Evolutionary conservation across 768 basidiomycete species (phyloP), one percentile per base, ranked within the genome.

Genomic region (Lactarius hatsudake): DNA sequence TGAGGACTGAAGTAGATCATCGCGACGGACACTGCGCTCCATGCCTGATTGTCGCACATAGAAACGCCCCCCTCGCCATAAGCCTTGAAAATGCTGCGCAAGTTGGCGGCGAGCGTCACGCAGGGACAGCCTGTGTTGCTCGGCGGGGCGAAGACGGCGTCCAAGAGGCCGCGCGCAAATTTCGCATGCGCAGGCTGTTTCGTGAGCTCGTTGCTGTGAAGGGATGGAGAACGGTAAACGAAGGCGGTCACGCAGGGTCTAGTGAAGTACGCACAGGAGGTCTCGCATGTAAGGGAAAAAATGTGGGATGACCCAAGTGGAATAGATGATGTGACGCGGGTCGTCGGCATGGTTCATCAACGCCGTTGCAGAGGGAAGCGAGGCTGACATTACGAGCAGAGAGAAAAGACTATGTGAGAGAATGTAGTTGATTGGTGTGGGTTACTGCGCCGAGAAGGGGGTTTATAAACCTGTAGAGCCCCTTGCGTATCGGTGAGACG

Each of bases 261-360:
- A 20, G 20, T 23, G 32, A 42, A 38, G 20, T 23, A 59, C 58
- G 34, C 23, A 59, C 58, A 59, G 38, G 23, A 36, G 58, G 32
- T 26, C 58, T 13, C 38, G 32, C 58, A 59, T 59, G 23, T 59
- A 59, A 59, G 58, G 58, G 36, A 59, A 59, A 40, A 59, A 59
- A 38, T 38, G 58, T 6, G 58, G 58, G 4, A 38, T 40, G 38
- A 59, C 15, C 58, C 58, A 59, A 28, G 36, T 23, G 15, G 36
- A 6, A 34, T 59, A 59, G 58, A 59, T 59, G n/a, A 40, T 15
- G 15, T 59, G 58, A 40, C 58, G 58, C 23, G 38, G 38, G 58
- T 59, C 58, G 26, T 59, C 38, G 36, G 38, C 58, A 8, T 59
- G 58, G 3, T 59, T 17, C 34, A 59, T 36, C 34, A 59, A 40